Evolutionary conservation across 768 basidiomycete genomes (phyloP).

Genomic region (Phanerochaete sordida): DNA sequence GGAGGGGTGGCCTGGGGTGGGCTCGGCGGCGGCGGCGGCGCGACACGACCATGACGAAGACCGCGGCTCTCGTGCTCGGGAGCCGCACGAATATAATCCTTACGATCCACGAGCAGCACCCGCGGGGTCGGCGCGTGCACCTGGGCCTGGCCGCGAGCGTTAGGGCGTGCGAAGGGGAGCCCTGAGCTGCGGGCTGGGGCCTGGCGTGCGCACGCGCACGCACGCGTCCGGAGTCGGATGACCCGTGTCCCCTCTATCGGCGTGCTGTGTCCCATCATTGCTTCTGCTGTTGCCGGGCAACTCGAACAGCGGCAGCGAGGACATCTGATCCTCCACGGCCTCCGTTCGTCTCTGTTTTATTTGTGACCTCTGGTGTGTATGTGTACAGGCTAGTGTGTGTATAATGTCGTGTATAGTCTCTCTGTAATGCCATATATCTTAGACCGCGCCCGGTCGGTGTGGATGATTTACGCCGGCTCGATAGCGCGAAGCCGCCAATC

Average conservation of each 20-base stretch:
- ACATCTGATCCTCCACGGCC: neutral
- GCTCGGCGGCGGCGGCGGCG: neutral
- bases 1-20: neutral
- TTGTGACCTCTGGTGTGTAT: neutral
- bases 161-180: neutral
- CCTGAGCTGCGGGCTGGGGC: neutral
- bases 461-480: conserved; percentile 1
- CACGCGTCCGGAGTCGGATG: conserved; percentile 4
- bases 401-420: neutral
- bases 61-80: too few relatives aligned
- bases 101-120: neutral
- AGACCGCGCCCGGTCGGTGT: neutral
- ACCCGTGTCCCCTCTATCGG: neutral
- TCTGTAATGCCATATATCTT: neutral
- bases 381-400: neutral
- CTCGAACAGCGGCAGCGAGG: conserved; percentile 7
- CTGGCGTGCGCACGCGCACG: neutral
- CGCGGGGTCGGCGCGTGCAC: neutral
- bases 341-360: neutral
- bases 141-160: neutral
- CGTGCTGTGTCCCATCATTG: conserved; percentile 8
- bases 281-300: conserved; percentile 10
- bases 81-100: too few relatives aligned
- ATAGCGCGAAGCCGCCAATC: conserved; percentile 11
- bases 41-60: neutral